Evolutionary conservation across 805 yeast genomes (phyloP), one percentile per base, ranked within the genome.

Genomic region (Kazachstania kunashirensis): DNA sequence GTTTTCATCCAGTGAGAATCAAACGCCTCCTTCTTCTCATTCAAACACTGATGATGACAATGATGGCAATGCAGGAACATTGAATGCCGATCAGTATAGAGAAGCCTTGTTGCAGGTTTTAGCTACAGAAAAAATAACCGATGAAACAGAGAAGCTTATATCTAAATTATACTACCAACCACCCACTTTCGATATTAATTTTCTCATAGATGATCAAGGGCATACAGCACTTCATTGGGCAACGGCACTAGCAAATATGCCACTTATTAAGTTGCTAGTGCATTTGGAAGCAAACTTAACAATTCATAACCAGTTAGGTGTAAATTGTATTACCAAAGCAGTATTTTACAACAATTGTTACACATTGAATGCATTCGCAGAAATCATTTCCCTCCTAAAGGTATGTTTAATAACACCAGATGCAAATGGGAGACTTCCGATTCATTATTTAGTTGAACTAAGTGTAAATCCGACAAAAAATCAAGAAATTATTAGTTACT

Each of bases 201-300:
- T 71, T 41, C 68, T 79, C 2, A 76, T 83, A 15, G 94, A 83
- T 49, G 76, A 75, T 41, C 92, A 83, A 46, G 89, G 89, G 0
- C 86, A 83, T 50, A 77, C 88, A 0, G 74, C 86, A 1, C 65
- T 83, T 37, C 94, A 83, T 55, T 83, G 94, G 94, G 92, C 94
- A 0, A 70, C 84, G 21, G 79, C 92, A 0, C 71, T 83, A 76
- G 89, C 84, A 1, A 73, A 77, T 41, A 52, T 70, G n/a, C 66
- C 70, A 6, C 64, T 81, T 42, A 68, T 79, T 13, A 76, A 75
- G 44, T 52, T 82, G 20, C 47, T 80, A 15, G 54, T 71, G 4
- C 24, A 33, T 20, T 68, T 76, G 41, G 75, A 79, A 18, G 83
- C 84, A 2, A 76, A 77, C 48, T 79, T 81, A 3, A 44, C 71